Conservation (phyloP, 73 alveolate genomes). For the Uronychia setigera region DNA sequence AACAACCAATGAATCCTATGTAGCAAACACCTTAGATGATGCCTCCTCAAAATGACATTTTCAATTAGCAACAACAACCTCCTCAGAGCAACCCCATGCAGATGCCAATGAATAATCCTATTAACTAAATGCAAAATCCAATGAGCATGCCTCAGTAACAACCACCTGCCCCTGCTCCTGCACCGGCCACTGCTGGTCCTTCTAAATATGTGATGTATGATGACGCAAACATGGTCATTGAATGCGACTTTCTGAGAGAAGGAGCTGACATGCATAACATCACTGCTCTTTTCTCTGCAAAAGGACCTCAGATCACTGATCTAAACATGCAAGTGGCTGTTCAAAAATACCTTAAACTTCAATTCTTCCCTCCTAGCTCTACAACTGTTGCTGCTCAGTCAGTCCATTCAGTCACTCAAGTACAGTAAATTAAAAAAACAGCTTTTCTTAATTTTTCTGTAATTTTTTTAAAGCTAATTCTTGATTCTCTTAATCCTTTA, state of each 20-base stretch:
- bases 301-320: constrained; percentile 17
- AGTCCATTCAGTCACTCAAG: constrained; percentile 28
- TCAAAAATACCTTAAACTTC: constrained; percentile 61
- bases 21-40: too few species aligned
- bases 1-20: too few species aligned
- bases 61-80: too few species aligned
- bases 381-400: constrained; percentile 36
- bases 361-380: constrained; percentile 38
- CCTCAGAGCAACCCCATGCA: too few species aligned
- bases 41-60: too few species aligned
- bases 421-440: too few species aligned
- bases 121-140: not conserved
- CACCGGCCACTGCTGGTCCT: constrained; percentile 3
- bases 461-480: too few species aligned
- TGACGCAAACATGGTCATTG: constrained; percentile 47
- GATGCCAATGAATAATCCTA: too few species aligned
- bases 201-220: constrained; percentile 33
- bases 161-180: constrained; percentile 24
- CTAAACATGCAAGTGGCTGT: constrained; percentile 66
- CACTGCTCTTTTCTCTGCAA: constrained; percentile 42
- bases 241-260: constrained; percentile 37
- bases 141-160: too few species aligned
- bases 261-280: constrained; percentile 28
- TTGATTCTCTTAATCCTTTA: too few species aligned
- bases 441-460: too few species aligned